Percentiles rank a stretch among this genome's conserved stretches.
phyloP scores from a whole-genome alignment of 306 rosid genomes.

The Senna tora region DNA sequence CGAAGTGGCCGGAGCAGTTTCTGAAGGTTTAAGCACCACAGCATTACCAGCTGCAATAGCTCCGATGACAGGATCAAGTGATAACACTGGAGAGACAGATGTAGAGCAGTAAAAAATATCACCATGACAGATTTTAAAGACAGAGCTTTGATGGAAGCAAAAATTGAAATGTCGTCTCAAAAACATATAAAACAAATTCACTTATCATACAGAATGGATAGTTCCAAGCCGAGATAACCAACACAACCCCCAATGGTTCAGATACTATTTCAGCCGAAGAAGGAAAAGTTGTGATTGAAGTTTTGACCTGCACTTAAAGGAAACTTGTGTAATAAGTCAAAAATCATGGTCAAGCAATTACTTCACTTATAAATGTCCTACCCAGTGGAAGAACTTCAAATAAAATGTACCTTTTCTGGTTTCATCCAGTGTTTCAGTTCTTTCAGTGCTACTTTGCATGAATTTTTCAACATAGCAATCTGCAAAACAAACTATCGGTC shows the following conservation, averaged over 20 bases:
- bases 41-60: conserved; percentile 98
- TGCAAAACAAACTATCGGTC: conserved; percentile 46
- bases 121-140: conserved; percentile 18
- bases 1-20: conserved; percentile 89
- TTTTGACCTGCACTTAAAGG: conserved; percentile 64
- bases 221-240: conserved; percentile 94
- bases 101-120: conserved; percentile 15
- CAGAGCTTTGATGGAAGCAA: conserved; percentile 16
- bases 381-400: conserved; percentile 22
- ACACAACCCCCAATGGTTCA: conserved; percentile 88
- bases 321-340: conserved; percentile 28
- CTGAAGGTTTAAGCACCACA: conserved; percentile 96
- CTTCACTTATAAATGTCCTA: background rate
- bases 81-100: conserved; percentile 64
- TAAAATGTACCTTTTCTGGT: conserved; percentile 73
- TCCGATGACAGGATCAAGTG: conserved; percentile 95
- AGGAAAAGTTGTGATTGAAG: conserved; percentile 76
- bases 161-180: conserved; percentile 17
- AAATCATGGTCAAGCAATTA: conserved; percentile 22
- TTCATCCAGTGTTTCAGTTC: conserved; percentile 73
- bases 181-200: conserved; percentile 28
- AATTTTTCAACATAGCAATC: conserved; percentile 69
- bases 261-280: conserved; percentile 94
- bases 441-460: conserved; percentile 64
- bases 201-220: conserved; percentile 87